Percentiles rank a stretch among this genome's conserved stretches.
Evolutionary conservation across 345 rosid genomes (phyloP).

Genomic region (Anacardium occidentale): DNA sequence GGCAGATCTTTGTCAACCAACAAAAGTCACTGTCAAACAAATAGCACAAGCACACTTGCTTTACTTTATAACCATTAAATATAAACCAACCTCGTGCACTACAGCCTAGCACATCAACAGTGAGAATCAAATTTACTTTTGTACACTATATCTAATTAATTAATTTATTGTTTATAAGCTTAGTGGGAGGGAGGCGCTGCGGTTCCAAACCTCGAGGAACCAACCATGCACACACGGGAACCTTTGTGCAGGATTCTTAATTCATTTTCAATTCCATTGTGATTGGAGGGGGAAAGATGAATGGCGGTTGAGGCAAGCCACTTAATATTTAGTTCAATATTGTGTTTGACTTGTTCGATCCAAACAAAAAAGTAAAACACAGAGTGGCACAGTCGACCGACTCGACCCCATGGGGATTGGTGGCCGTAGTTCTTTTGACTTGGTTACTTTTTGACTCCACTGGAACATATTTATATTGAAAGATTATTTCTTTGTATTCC

Average conservation of each 20-base stretch:
- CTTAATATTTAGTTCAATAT: constrained; percentile 17
- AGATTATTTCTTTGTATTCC: not conserved
- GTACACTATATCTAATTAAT: not conserved
- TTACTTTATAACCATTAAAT: not conserved
- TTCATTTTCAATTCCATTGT: constrained; percentile 10
- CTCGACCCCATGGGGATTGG: constrained; percentile 26
- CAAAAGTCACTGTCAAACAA: not conserved
- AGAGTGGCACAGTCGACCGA: constrained; percentile 25
- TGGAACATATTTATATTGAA: too few species aligned
- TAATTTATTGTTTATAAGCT: not conserved
- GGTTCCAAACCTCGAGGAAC: constrained; percentile 54
- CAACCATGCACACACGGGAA: constrained; percentile 17
- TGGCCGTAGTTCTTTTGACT: not conserved
- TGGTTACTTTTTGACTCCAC: not conserved
- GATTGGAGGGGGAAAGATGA: constrained; percentile 6
- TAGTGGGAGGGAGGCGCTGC: constrained; percentile 27
- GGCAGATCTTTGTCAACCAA: constrained; percentile 5
- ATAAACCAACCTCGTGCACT: constrained; percentile 20
- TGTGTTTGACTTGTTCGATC: constrained; percentile 25
- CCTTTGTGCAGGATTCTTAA: constrained; percentile 15
- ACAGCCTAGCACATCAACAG: constrained; percentile 27
- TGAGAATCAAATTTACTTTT: constrained; percentile 20
- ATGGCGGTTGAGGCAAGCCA: constrained; percentile 4
- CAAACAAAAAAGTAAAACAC: not conserved
- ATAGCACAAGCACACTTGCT: not conserved